Percentiles rank a stretch among this genome's conserved stretches.
Conservation (phyloP, 2,329 filamentous ascomycete genomes). For the Parastagonospora avenae region DNA sequence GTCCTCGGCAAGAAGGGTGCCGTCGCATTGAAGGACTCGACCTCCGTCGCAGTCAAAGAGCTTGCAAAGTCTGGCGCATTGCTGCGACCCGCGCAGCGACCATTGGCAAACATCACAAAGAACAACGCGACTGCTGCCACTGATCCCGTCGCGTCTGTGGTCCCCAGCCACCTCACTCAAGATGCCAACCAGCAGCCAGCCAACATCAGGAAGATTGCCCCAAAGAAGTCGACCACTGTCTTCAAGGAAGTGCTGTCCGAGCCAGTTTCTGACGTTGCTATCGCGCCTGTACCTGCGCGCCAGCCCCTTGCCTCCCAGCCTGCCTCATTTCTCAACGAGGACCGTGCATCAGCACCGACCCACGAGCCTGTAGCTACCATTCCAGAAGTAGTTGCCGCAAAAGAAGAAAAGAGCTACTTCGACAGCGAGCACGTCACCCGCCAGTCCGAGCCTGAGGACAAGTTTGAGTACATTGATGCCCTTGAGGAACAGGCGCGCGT, state of each 20-base stretch:
- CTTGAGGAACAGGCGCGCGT: slow-evolving; percentile 44
- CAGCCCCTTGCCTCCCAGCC: slow-evolving; percentile 26
- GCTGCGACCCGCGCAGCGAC: slow-evolving; percentile 67
- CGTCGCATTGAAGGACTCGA: slow-evolving; percentile 41
- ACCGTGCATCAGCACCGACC: slow-evolving; percentile 24
- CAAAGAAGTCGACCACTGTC: slow-evolving; percentile 59
- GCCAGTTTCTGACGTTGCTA: slow-evolving; percentile 15
- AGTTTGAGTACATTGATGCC: slow-evolving; percentile 44
- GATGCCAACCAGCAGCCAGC: slow-evolving; percentile 39
- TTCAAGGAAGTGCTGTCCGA: slow-evolving; percentile 56
- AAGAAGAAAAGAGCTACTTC: slow-evolving; percentile 17
- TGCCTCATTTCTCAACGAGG: slow-evolving; percentile 29
- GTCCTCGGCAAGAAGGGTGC: slow-evolving; percentile 49
- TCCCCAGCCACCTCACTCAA: slow-evolving; percentile 27
- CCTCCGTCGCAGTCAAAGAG: slow-evolving; percentile 42
- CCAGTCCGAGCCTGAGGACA: slow-evolving; percentile 29
- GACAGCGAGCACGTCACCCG: slow-evolving; percentile 10
- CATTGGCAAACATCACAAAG: slow-evolving; percentile 45
- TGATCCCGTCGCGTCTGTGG: slow-evolving; percentile 21
- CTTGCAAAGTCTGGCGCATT: slow-evolving; percentile 52
- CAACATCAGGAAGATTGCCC: slow-evolving; percentile 54
- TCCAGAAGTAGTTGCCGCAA: slow-evolving; percentile 17
- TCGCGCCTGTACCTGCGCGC: slow-evolving; percentile 26
- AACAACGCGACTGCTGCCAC: slow-evolving; percentile 18
- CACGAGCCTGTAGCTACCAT: slow-evolving; percentile 21